These are phyloP conservation scores for Phytopythium delawarense DNA, from an alignment of 352 stramenopile genomes.

Conservation along the genomic window DNA sequence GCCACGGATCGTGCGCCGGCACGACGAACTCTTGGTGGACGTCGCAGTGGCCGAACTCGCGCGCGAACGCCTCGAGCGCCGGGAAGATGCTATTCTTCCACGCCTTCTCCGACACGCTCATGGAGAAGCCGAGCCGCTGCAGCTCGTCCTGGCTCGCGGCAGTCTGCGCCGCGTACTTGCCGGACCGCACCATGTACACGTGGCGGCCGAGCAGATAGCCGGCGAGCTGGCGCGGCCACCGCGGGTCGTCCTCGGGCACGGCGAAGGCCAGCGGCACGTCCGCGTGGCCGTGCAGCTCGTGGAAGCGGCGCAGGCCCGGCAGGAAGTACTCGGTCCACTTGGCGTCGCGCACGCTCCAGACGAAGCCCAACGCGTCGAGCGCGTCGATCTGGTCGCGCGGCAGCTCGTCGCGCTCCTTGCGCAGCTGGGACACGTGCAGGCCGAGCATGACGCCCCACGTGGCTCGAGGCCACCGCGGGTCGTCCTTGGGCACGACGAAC, in stretches of 20 bases:
- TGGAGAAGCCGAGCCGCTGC: constrained; percentile 54
- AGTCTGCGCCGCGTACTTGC: constrained; percentile 51
- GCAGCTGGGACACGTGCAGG: constrained; percentile 84
- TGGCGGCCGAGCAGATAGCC: constrained; percentile 60
- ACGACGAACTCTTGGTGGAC: constrained; percentile 92
- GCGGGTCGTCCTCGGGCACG: constrained; percentile 31
- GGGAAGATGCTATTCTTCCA: constrained; percentile 71
- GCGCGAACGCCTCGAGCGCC: constrained; percentile 79
- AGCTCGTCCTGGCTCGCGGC: constrained; percentile 35
- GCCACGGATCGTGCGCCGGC: constrained; percentile 67
- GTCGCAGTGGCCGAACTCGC: constrained; percentile 85
- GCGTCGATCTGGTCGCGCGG: constrained; percentile 57
- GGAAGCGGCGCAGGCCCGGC: constrained; percentile 49
- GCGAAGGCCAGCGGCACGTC: constrained; percentile 62
- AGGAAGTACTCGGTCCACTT: constrained; percentile 72
- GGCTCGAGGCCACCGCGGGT: constrained; percentile 64
- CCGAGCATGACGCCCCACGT: constrained; percentile 85
- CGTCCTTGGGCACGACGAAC: constrained; percentile 80
- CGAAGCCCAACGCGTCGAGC: constrained; percentile 90
- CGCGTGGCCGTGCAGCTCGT: constrained; percentile 48
- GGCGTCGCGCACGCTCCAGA: constrained; percentile 84
- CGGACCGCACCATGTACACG: constrained; percentile 63
- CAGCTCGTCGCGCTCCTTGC: constrained; percentile 51
- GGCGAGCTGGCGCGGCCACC: constrained; percentile 45
- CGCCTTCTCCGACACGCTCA: constrained; percentile 48